Base-by-base conservation (phyloP, 2,329 filamentous ascomycete species). In the Chrysoporthe deuterocubensis region DNA sequence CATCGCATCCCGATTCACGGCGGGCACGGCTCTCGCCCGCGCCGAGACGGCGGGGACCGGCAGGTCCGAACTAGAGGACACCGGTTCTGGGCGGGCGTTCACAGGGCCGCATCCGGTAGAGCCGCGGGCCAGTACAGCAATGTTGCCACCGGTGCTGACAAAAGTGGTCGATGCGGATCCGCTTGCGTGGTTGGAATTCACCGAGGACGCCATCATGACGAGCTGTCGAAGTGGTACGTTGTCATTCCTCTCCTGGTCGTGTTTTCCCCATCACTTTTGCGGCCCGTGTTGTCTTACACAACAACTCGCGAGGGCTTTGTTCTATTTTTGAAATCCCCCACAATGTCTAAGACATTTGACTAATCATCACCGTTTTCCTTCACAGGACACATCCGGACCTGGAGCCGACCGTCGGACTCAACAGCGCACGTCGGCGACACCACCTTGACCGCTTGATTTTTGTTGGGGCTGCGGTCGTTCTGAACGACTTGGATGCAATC, bases 161-260 rank as follows among this genome's bases (percentile, higher is more conserved):
- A 97, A 97, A 78, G 83, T 87, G 14, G 89, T 97, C 46, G 94
- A 97, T 77, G 88, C 90, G 69, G 93, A 98, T 78, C 94, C 94
- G 64, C 83, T 97, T 58, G 92, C 89, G 77, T 97, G 94, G 91
- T 80, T 99, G 50, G 92, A 90, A n/a, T 99, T 99, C 74, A 94
- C 95, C 65, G 91, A 97, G 77, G 90, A 97, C 74, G 91, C 91
- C 71, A 97, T 99, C 72, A 90, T 98, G 75, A 97, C 94, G 46
- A 93, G 93, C 72, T 97, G 94, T 81, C 92, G 93, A 76, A 92
- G 90, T 80, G 95, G 95, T 96, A 83, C 79, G 90, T 83, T 16
- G 40, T 21, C 4, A 40, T 43, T 50, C 32, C 32, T 67, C 8
- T 52, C 26, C 42, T 37, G 14, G 46, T 14, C n/a, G 16, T 40